Conservation (phyloP, 805 yeast genomes). For the Komagataella kurtzmanii region DNA sequence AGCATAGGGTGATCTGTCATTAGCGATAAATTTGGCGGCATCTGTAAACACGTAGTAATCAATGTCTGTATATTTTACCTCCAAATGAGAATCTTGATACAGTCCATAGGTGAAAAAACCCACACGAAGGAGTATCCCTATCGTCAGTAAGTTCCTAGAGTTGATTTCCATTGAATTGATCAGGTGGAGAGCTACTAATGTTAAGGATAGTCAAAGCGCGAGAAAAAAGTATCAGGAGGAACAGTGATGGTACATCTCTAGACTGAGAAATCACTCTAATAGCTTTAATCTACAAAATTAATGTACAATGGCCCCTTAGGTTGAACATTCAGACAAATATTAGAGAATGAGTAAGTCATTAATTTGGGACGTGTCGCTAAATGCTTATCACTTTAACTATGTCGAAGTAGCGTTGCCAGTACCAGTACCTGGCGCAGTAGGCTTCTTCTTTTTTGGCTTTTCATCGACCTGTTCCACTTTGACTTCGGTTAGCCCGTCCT, state of each 20-base stretch:
- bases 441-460: slow-evolving; percentile 56
- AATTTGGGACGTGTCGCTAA: neutral
- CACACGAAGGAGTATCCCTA: slow-evolving; percentile 27
- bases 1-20: slow-evolving; percentile 53
- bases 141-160: neutral
- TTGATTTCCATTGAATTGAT: neutral
- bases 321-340: neutral
- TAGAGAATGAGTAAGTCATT: neutral
- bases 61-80: slow-evolving; percentile 82
- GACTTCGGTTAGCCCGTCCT: slow-evolving; percentile 71
- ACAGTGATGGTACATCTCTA: neutral
- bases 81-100: slow-evolving; percentile 73
- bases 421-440: neutral
- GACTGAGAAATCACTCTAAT: neutral
- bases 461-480: slow-evolving; percentile 86
- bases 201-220: neutral
- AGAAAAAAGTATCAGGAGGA: neutral
- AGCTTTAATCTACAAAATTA: neutral
- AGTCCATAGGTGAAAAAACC: slow-evolving; percentile 67
- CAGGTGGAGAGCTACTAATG: neutral
- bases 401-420: neutral
- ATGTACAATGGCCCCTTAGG: too few species aligned
- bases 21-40: slow-evolving; percentile 61
- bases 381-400: neutral
- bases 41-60: slow-evolving; percentile 92